These are phyloP conservation scores for Cetraspora pellucida DNA, from an alignment of 192 early-diverging fungal species.

Conservation along the genomic window DNA sequence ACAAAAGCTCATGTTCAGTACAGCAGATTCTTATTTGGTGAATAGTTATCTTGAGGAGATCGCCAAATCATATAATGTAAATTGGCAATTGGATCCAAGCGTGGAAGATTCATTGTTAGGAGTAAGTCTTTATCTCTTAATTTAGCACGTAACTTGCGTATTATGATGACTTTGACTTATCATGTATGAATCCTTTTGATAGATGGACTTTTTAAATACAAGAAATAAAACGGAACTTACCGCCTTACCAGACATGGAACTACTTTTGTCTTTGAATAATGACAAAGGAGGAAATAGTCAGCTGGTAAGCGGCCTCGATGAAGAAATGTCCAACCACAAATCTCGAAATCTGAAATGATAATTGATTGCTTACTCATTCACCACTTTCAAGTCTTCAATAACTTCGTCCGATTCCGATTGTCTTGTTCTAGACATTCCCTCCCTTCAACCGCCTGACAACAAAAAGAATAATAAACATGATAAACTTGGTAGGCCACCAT, in stretches of 20 bases:
- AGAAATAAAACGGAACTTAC: neutral
- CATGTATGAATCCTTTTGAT: neutral
- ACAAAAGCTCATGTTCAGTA: slow-evolving; percentile 75
- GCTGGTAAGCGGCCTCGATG: neutral
- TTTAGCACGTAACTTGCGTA: neutral
- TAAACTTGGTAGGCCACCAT: slow-evolving; percentile 32
- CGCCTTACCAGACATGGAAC: slow-evolving; percentile 10
- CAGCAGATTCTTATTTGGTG: slow-evolving; percentile 81
- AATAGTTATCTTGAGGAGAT: slow-evolving; percentile 88
- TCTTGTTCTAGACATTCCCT: neutral
- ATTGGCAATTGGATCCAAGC: slow-evolving; percentile 62
- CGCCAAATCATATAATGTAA: slow-evolving; percentile 76
- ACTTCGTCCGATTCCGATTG: neutral
- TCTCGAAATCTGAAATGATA: too few relatives aligned
- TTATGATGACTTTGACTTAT: neutral
- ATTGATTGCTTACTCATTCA: neutral
- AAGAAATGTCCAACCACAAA: neutral
- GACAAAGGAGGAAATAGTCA: neutral
- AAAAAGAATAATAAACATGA: neutral
- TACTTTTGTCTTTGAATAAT: slow-evolving; percentile 20
- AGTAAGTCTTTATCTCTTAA: slow-evolving; percentile 31
- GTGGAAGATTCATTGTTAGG: slow-evolving; percentile 43
- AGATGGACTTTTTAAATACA: neutral
- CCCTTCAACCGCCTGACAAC: neutral
- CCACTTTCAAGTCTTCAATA: neutral